Base-by-base conservation (phyloP, 805 yeast species). In the Candida vaughaniae region DNA sequence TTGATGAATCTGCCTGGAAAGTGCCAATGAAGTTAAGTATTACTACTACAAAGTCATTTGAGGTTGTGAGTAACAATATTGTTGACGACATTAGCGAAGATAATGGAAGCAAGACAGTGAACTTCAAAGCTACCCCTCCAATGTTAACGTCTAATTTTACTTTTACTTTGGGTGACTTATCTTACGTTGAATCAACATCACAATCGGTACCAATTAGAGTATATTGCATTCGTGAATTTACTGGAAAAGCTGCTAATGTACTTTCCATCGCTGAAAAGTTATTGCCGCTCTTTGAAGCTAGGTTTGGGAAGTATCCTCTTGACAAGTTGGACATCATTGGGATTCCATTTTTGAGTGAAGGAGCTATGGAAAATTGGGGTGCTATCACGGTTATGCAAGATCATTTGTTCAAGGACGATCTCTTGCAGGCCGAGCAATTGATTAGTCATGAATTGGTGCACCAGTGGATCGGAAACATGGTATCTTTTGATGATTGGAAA, bases 351-450 rank as follows among this genome's bases (percentile, higher is more conserved):
- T 63, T 85, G 38, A 70, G 78, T 19, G 91, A 84, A 53, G 85
- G 85, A 41, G 95, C 86, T 2, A 85, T 83, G 80, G 95, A 85
- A 54, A 84, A 85, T 54, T 80, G 83, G 76, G 85, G 87, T 3
- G 59, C 82, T 60, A 69, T 85, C 34, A 75, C 83, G 2, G 67
- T 82, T 6, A 71, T 80, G 36, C 71, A 75, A 35, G 71, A 72
- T 31, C 80, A 78, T 45, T 37, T 67, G 9, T 48, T 60, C 17
- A 25, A 56, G 12, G 53, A 54, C 27, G 60, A 55, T n/a, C 25
- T 36, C 0, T 51, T 27, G 7, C 66, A 60, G 39, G 51, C 78
- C 16, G 62, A 75, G 42, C 83, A 80, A 49, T 66, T 85, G 30
- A 51, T 85, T 6, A 78, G 77, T 1, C 95, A 85, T 55, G 90